phyloP scores from a whole-genome alignment of 495 filamentous ascomycete genomes.

The Neurospora africana region DNA sequence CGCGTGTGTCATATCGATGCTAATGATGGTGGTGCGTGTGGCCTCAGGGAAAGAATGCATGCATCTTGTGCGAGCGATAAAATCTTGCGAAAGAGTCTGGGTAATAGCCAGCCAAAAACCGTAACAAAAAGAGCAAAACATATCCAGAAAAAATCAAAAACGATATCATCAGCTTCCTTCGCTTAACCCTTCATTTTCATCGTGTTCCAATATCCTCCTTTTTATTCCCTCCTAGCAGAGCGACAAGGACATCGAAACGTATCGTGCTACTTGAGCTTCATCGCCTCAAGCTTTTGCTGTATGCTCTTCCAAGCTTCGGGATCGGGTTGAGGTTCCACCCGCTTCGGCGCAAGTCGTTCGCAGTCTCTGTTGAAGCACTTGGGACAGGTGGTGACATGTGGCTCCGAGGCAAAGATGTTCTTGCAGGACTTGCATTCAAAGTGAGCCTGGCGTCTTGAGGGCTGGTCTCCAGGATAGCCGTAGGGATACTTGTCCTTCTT shows the following conservation, averaged over 20 bases:
- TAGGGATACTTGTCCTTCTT: conserved; percentile 66
- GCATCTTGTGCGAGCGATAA: neutral
- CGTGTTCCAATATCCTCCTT: neutral
- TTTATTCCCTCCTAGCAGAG: neutral
- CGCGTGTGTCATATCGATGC: neutral
- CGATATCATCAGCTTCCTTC: neutral
- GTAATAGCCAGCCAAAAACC: neutral
- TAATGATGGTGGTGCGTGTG: neutral
- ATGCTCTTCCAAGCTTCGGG: conserved; percentile 53
- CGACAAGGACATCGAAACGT: neutral
- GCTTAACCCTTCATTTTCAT: neutral
- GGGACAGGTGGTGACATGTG: conserved; percentile 39
- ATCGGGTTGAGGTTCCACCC: conserved; percentile 51
- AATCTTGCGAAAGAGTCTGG: neutral
- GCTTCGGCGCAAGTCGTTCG: conserved; percentile 41
- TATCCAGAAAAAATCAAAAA: neutral
- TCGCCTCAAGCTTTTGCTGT: conserved; percentile 42
- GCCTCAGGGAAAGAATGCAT: neutral
- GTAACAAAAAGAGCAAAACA: neutral
- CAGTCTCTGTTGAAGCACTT: conserved; percentile 52
- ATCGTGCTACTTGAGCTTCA: conserved; percentile 27
- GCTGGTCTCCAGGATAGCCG: conserved; percentile 64
- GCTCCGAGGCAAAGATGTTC: conserved; percentile 38
- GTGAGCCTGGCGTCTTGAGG: conserved; percentile 35
- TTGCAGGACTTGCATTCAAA: conserved; percentile 58